Percentiles rank a stretch among this genome's conserved stretches.
Conservation (phyloP, 1,284 basidiomycete species). For the Ustilago sp. region DNA sequence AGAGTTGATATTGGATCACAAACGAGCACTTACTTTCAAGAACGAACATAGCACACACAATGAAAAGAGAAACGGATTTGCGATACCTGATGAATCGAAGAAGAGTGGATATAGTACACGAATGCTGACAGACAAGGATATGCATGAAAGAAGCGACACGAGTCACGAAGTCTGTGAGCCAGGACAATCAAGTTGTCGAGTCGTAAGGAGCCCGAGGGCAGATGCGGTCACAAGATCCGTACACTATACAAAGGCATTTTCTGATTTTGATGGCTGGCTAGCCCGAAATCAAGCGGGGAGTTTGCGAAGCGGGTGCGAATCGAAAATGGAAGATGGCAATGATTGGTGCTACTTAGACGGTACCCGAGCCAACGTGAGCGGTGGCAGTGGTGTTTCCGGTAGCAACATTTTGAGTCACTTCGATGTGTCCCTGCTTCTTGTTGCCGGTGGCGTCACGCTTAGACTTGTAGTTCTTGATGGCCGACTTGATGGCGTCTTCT, state of each 20-base stretch:
- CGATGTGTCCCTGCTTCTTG: slow-evolving; percentile 75
- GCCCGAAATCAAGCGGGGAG: not conserved
- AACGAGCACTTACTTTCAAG: not conserved
- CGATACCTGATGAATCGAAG: slow-evolving; percentile 5
- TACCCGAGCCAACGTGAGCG: slow-evolving; percentile 73
- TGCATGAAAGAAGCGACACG: not conserved
- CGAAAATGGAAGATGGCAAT: not conserved
- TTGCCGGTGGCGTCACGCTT: slow-evolving; percentile 63
- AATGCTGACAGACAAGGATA: slow-evolving; percentile 14
- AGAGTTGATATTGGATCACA: not conserved
- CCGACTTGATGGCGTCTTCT: slow-evolving; percentile 88
- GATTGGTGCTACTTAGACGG: slow-evolving; percentile 35
- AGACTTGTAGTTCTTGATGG: slow-evolving; percentile 67
- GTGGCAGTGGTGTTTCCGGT: slow-evolving; percentile 78
- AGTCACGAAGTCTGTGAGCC: not conserved
- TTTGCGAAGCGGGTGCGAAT: not conserved
- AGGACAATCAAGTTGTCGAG: not conserved
- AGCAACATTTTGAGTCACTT: slow-evolving; percentile 79
- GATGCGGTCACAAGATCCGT: not conserved
- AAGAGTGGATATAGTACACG: slow-evolving; percentile 38
- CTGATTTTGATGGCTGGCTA: not conserved
- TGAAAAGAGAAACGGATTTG: not conserved
- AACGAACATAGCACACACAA: not conserved
- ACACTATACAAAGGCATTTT: too few relatives aligned
- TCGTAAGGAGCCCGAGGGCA: not conserved